These are phyloP conservation scores for Aureobasidium uvarum DNA, from an alignment of 2,329 filamentous ascomycete species.

Conservation along the genomic window DNA sequence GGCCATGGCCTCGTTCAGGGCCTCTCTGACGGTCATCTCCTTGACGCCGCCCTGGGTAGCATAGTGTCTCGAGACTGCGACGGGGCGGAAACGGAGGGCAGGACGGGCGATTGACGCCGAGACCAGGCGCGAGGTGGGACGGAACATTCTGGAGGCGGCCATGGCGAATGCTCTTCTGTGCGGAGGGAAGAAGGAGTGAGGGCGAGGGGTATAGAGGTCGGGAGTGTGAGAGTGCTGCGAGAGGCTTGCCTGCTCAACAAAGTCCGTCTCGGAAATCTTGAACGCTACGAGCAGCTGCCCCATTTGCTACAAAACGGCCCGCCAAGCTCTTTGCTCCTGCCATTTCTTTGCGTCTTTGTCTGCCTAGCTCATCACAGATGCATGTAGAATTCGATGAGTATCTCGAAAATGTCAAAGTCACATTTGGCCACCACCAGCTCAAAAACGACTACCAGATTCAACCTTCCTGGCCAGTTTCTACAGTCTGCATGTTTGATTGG, in stretches of 20 bases:
- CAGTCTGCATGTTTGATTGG: neutral
- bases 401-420: no score
- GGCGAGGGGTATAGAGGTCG: constrained; percentile 16
- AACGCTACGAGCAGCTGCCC: neutral
- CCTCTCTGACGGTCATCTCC: constrained; percentile 96
- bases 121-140: constrained; percentile 62
- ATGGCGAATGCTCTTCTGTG: constrained; percentile 41
- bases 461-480: neutral
- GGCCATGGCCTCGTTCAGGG: constrained; percentile 93
- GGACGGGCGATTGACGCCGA: constrained; percentile 57
- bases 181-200: constrained; percentile 3
- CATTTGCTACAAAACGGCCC: neutral
- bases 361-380: neutral
- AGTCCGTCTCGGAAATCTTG: constrained; percentile 15
- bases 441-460: neutral
- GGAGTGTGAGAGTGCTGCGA: neutral
- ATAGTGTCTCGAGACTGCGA: constrained; percentile 54
- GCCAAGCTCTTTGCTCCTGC: constrained; percentile 6
- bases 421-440: neutral
- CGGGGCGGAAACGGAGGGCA: constrained; percentile 52
- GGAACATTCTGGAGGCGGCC: constrained; percentile 61
- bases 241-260: constrained; percentile 6
- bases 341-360: neutral
- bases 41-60: constrained; percentile 65
- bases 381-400: neutral